Percentiles rank a stretch among this genome's conserved stretches.
Evolutionary conservation across 768 basidiomycete species (phyloP).

Genomic region (Macrocybe gigantea): DNA sequence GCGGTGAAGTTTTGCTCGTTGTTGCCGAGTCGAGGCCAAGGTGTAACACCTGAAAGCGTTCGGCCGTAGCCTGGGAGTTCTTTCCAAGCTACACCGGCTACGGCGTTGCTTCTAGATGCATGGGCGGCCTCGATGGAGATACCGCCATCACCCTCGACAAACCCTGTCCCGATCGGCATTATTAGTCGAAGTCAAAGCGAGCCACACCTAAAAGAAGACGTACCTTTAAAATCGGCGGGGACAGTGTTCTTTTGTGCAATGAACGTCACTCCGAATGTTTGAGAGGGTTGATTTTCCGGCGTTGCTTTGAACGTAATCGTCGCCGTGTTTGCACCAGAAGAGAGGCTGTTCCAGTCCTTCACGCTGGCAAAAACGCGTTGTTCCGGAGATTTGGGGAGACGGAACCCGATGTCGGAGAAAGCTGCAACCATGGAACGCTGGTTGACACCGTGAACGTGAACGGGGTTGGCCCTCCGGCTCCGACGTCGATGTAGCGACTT

Average conservation of each 20-base stretch:
- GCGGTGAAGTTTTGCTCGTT: constrained; percentile 50
- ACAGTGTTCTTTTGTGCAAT: constrained; percentile 31
- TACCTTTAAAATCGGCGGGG: constrained; percentile 45
- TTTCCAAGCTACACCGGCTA: constrained; percentile 49
- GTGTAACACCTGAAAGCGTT: constrained; percentile 56
- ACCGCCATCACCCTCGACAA: constrained; percentile 58
- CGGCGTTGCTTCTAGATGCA: constrained; percentile 38
- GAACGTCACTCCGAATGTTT: constrained; percentile 25
- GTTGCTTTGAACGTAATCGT: constrained; percentile 42
- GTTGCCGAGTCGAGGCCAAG: constrained; percentile 43
- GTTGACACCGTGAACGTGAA: constrained; percentile 48
- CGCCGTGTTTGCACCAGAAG: constrained; percentile 28
- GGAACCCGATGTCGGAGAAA: constrained; percentile 41
- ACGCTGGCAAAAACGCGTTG: constrained; percentile 49
- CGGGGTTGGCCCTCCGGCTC: constrained; percentile 50
- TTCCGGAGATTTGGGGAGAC: constrained; percentile 43
- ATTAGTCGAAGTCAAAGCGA: not conserved
- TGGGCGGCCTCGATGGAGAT: constrained; percentile 67
- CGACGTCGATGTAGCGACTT: constrained; percentile 55
- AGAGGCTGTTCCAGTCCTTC: constrained; percentile 48
- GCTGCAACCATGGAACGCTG: constrained; percentile 48
- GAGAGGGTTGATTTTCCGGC: constrained; percentile 29
- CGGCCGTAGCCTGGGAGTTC: constrained; percentile 56
- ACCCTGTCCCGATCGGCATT: constrained; percentile 27
- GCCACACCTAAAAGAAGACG: constrained; percentile 1